phyloP scores from a whole-genome alignment of 306 rosid genomes.

The Prunus padus region DNA sequence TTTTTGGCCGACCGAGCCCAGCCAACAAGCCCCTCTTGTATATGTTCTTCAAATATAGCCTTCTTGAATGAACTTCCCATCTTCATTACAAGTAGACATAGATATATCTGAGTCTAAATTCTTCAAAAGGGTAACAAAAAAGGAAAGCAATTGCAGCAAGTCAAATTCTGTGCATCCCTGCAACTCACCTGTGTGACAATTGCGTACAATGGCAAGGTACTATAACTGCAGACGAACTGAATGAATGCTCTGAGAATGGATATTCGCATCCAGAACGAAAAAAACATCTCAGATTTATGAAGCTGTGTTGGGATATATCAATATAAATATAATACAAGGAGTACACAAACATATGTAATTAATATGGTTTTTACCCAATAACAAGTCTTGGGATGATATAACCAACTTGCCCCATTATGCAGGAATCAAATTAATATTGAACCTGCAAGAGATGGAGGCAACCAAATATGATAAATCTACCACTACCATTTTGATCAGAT shows the following conservation, averaged over 20 bases:
- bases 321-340: too few species aligned
- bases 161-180: not conserved
- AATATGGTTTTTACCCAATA: constrained; percentile 28
- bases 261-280: not conserved
- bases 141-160: not conserved
- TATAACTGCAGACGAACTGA: constrained; percentile 39
- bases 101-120: too few species aligned
- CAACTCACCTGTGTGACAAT: constrained; percentile 35
- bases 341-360: not conserved
- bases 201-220: constrained; percentile 39
- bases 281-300: not conserved
- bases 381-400: constrained; percentile 35
- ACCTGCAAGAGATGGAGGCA: constrained; percentile 22
- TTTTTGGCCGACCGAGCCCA: constrained; percentile 32
- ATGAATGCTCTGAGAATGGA: constrained; percentile 21
- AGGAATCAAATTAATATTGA: constrained; percentile 35
- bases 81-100: constrained; percentile 5
- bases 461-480: not conserved
- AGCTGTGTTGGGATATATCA: not conserved
- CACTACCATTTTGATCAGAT: not conserved
- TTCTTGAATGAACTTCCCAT: constrained; percentile 39
- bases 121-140: not conserved
- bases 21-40: constrained; percentile 30
- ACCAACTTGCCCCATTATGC: constrained; percentile 35
- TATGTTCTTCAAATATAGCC: constrained; percentile 30